Base-by-base conservation (phyloP, 306 rosid genomes). In the Gastrolobium villosum region DNA sequence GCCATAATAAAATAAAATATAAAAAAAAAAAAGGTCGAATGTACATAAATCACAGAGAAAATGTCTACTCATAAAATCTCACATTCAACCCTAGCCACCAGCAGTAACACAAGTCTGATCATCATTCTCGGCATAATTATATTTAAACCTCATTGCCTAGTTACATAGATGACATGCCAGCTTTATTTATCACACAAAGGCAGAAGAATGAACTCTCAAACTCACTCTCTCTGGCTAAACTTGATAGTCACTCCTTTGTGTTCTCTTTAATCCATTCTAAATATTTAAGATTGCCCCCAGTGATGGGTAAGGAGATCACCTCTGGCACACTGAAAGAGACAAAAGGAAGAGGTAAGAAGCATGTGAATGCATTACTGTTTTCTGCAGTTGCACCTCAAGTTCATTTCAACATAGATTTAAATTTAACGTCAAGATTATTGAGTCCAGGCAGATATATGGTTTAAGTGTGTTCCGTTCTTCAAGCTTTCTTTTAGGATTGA, bases 221-320 rank as follows among this genome's bases (percentile, higher is more conserved):
- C 41, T 28, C 52, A 49, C 28, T 50, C 50, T 61, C 72, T 72
- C 77, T 30, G 60, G 70, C 76, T 73, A 66, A 79, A 65, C 32
- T 53, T 30, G 81, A 64, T 41, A 65, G 50, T 94, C 88, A 92
- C 84, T 92, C 95, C 82, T 88, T 87, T 5, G 99, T 95, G 90
- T 93, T 95, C 85, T 86, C 88, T 81, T 93, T 93, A 53, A 95
- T 44, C 99, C 97, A 94, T 61, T 94, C 97, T 63, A 94, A 82
- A 85, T 94, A 91, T 67, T 83, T 81, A 31, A 80, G 85, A 79
- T 86, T 90, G 62, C 98, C 97, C 6, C 98, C 98, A 1, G 89
- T 88, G 79, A 95, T 91, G 35, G 98, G 98, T 53, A 95, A 85
- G 65, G 98, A 89, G 32, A 95, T 93, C 55, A 95, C 99, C 86